Evolutionary conservation across 1,284 basidiomycete species (phyloP).

Genomic region (Xerocomus amazonicus): DNA sequence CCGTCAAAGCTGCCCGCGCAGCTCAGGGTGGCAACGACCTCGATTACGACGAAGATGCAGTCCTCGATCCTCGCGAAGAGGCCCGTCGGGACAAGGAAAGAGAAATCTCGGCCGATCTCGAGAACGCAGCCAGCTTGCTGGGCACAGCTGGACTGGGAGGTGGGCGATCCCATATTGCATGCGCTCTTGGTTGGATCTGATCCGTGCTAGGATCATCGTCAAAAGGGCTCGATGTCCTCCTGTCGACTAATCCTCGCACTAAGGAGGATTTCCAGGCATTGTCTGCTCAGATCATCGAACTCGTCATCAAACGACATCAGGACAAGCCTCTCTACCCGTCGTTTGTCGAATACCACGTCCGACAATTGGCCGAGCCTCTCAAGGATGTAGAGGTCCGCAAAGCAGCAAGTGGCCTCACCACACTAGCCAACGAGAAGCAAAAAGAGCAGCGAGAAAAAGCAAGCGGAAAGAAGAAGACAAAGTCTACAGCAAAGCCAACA

Average conservation of each 20-base stretch:
- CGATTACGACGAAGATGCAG: slow-evolving; percentile 71
- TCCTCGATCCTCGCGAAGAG: slow-evolving; percentile 78
- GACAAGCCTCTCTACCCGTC: slow-evolving; percentile 75
- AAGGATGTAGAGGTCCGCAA: slow-evolving; percentile 89
- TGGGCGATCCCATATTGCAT: slow-evolving; percentile 32
- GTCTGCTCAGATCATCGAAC: slow-evolving; percentile 69
- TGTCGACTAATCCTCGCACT: slow-evolving; percentile 74
- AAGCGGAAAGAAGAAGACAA: slow-evolving; percentile 86
- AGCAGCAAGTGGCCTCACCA: slow-evolving; percentile 75
- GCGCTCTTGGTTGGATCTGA: not conserved
- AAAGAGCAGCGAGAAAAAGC: slow-evolving; percentile 82
- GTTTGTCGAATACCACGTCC: slow-evolving; percentile 81
- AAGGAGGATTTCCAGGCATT: slow-evolving; percentile 81
- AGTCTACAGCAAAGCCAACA: slow-evolving; percentile 64
- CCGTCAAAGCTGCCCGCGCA: slow-evolving; percentile 50
- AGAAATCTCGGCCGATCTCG: slow-evolving; percentile 83
- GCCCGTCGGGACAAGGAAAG: slow-evolving; percentile 70
- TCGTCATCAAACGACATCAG: slow-evolving; percentile 73
- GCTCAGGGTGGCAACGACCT: slow-evolving; percentile 36
- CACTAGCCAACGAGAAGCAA: slow-evolving; percentile 92
- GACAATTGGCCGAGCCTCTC: slow-evolving; percentile 68
- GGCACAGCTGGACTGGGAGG: slow-evolving; percentile 69
- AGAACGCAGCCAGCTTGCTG: slow-evolving; percentile 77
- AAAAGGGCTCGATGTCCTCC: slow-evolving; percentile 63
- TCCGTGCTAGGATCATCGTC: slow-evolving; percentile 53